These are phyloP conservation scores for Suhomyces chickasaworum DNA, from an alignment of 1,139 yeast genomes.

Conservation along the genomic window DNA sequence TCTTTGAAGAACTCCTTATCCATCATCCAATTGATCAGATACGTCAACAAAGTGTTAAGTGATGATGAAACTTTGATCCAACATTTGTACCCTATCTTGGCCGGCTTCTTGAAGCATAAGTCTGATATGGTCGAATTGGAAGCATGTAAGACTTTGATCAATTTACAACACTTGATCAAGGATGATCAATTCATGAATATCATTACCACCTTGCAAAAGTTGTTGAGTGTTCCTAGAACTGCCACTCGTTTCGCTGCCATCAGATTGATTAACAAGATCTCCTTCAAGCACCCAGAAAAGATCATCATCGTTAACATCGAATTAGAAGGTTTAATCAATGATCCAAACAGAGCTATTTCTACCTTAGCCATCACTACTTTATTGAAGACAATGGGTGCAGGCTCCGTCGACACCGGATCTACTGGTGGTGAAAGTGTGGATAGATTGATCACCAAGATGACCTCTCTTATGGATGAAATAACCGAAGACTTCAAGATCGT, in stretches of 20 bases:
- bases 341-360: conserved; percentile 88
- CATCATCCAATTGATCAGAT: conserved; percentile 80
- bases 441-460: conserved; percentile 81
- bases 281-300: conserved; percentile 78
- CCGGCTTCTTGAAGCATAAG: conserved; percentile 75
- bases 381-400: conserved; percentile 90
- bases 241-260: conserved; percentile 93
- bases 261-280: conserved; percentile 81
- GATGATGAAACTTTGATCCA: conserved; percentile 59
- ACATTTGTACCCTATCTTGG: conserved; percentile 64
- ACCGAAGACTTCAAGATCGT: conserved; percentile 94
- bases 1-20: conserved; percentile 75
- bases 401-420: conserved; percentile 36
- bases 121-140: conserved; percentile 91
- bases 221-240: conserved; percentile 85
- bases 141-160: conserved; percentile 82
- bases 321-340: conserved; percentile 83
- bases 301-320: conserved; percentile 72
- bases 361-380: conserved; percentile 98
- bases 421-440: conserved; percentile 72
- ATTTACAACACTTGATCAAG: conserved; percentile 57
- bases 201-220: conserved; percentile 69
- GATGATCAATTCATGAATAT: conserved; percentile 68
- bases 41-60: conserved; percentile 66
- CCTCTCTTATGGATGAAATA: conserved; percentile 89